phyloP scores from a whole-genome alignment of 2,329 filamentous ascomycete species.

The Sporothrix protearum region DNA sequence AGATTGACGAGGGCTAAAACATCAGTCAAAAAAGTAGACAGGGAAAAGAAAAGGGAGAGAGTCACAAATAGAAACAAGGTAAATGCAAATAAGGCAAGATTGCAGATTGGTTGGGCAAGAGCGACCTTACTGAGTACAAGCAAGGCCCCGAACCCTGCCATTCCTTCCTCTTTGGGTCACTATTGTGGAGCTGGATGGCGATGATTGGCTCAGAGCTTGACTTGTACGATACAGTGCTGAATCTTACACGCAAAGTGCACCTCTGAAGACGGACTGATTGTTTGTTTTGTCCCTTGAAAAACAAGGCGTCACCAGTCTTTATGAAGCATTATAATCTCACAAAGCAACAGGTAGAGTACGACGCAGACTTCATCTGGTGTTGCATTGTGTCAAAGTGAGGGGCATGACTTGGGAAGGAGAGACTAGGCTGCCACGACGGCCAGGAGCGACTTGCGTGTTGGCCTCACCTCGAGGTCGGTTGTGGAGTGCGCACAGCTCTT shows the following conservation, averaged over 20 bases:
- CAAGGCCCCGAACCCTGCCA: background rate
- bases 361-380: background rate
- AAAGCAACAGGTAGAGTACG: background rate
- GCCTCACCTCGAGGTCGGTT: background rate
- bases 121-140: background rate
- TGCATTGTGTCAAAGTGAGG: background rate
- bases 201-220: slow-evolving; percentile 2
- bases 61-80: too few species aligned
- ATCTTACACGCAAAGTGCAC: too few species aligned
- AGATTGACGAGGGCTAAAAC: background rate
- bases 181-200: background rate
- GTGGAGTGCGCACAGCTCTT: background rate
- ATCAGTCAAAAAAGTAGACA: background rate
- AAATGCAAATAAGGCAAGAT: background rate
- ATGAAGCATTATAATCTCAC: background rate
- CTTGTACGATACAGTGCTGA: background rate
- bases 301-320: background rate
- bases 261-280: background rate
- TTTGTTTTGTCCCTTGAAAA: background rate
- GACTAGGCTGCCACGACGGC: slow-evolving; percentile 12
- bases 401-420: background rate
- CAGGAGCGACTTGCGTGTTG: background rate
- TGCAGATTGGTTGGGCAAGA: background rate
- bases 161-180: background rate
- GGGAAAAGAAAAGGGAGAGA: background rate